These are phyloP conservation scores for barley (Hordeum vulgare) DNA, from an alignment of 176 grass and related monocot species.

Conservation along the genomic window DNA sequence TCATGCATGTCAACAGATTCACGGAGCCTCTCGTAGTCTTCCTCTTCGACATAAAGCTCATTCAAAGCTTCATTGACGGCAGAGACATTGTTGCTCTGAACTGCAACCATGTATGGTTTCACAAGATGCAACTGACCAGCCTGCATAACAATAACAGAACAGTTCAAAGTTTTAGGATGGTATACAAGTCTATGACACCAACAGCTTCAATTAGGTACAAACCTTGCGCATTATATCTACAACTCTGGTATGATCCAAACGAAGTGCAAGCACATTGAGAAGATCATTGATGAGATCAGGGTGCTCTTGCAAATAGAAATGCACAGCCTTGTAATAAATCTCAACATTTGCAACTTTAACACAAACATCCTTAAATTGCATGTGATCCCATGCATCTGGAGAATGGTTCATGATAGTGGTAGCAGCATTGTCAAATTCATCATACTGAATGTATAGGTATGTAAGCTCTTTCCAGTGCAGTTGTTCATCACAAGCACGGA, in stretches of 20 bases:
- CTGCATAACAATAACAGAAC: constrained; percentile 36
- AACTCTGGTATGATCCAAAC: constrained; percentile 91
- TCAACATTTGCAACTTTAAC: constrained; percentile 98
- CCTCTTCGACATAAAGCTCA: constrained; percentile 92
- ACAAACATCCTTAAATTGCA: constrained; percentile 95
- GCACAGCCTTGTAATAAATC: constrained; percentile 96
- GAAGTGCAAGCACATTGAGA: constrained; percentile 87
- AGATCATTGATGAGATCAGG: constrained; percentile 98
- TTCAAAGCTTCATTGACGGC: constrained; percentile 99
- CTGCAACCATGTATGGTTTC: constrained; percentile 98
- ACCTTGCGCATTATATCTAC: constrained; percentile 99
- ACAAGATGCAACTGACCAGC: constrained; percentile 90
- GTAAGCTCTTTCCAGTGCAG: constrained; percentile 98
- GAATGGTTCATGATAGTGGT: constrained; percentile 98
- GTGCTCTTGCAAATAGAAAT: constrained; percentile 96
- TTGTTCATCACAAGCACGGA: constrained; percentile 92
- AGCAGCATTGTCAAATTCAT: constrained; percentile 95
- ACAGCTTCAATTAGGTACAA: not conserved
- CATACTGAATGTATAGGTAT: constrained; percentile 91
- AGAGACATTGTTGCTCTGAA: constrained; percentile 99
- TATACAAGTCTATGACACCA: not conserved
- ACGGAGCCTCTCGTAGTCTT: constrained; percentile 88
- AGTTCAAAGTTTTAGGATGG: constrained; percentile 1
- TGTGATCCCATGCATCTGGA: constrained; percentile 98
- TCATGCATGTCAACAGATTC: constrained; percentile 99